Evolutionary conservation across 2,329 filamentous ascomycete genomes (phyloP), one percentile per base, ranked within the genome.

Genomic region (Massarina eburnea): DNA sequence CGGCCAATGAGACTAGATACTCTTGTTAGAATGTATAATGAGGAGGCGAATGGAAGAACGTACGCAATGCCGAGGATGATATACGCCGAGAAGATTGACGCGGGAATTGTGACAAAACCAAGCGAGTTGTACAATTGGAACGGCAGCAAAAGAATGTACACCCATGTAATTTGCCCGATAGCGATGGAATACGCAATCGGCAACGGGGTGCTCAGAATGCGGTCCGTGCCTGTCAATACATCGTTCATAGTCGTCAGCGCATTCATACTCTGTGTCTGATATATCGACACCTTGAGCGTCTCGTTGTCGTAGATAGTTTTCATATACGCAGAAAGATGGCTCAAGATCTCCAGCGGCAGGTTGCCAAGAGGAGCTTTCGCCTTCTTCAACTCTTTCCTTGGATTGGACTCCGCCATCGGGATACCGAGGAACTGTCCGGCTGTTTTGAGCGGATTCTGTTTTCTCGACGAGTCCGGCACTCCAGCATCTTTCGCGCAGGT

Each of bases 171-270:
- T 62, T 94, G 89, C 21, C 84, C 82, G 63, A 94, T 91, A 54
- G 88, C 83, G 55, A 95, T 94, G 54, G 80, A 82, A 72, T 94
- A 94, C n/a, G 89, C 89, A 41, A 90, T 79, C 1, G 89, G 89
- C 0, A 94, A 77, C 1, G 89, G 89, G 0, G 89, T 94, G 66
- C 84, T 88, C 15, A 91, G 80, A 24, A 95, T 85, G 47, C 89
- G 85, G 59, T 94, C 88, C 17, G 83, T 84, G 39, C 84, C 83
- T 4, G 81, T 82, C 58, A 89, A 75, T 34, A 85, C 80, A 51
- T 95, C 89, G 62, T 87, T 88, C 45, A 94, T 73, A 4, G 79
- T 71, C 26, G 75, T 75, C 14, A 92, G 62, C 46, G 79, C 76
- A 62, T 80, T 83, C 66, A 84, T 75, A 6, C 80, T 76, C 36